Evolutionary conservation across 1,284 basidiomycete genomes (phyloP).

Genomic region (Lentinus polychrous): DNA sequence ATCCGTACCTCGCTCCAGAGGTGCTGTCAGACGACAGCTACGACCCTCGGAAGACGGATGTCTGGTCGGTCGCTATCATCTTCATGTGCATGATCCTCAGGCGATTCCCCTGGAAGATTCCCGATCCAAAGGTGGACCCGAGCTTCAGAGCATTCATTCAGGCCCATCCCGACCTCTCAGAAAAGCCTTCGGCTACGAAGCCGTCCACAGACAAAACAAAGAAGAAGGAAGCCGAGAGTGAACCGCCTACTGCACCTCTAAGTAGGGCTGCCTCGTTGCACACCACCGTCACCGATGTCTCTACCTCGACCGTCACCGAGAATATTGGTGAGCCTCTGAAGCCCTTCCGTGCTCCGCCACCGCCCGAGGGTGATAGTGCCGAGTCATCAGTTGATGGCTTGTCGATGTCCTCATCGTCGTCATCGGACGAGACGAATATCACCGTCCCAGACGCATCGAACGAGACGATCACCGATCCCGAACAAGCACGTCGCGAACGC

Average conservation of each 20-base stretch:
- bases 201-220: conserved; percentile 3
- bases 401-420: conserved; percentile 14
- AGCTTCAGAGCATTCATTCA: conserved; percentile 89
- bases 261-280: not conserved
- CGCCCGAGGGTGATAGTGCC: conserved; percentile 13
- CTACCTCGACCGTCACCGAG: not conserved
- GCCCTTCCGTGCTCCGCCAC: conserved; percentile 7
- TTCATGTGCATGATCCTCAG: conserved; percentile 99
- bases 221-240: conserved; percentile 4
- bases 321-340: conserved; percentile 11
- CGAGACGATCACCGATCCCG: conserved; percentile 2
- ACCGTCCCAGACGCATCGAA: conserved; percentile 16
- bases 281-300: not conserved
- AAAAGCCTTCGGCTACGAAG: conserved; percentile 20
- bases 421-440: conserved; percentile 16
- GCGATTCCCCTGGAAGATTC: conserved; percentile 98
- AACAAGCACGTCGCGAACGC: conserved; percentile 7
- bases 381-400: conserved; percentile 13
- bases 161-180: conserved; percentile 73
- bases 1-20: conserved; percentile 98
- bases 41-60: conserved; percentile 96
- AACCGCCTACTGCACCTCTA: conserved; percentile 4
- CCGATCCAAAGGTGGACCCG: conserved; percentile 89
- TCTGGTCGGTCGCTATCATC: conserved; percentile 98
- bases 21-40: conserved; percentile 80